Evolutionary conservation across 2,329 filamentous ascomycete species (phyloP).

Genomic region (Blastomyces parvus): DNA sequence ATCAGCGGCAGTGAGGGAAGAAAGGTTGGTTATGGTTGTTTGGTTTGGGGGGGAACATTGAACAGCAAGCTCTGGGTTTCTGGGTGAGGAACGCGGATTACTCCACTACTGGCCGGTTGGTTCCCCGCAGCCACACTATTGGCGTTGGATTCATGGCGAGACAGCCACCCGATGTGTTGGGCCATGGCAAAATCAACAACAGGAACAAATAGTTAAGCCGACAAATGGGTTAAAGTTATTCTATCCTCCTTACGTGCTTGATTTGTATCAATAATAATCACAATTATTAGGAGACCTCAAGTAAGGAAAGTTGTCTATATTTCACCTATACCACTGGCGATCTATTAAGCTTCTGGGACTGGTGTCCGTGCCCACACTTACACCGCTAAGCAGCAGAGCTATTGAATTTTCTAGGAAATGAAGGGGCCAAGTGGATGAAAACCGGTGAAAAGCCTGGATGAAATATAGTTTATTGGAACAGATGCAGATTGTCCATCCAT

Average conservation of each 20-base stretch:
- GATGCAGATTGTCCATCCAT: background rate
- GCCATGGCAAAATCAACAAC: too few relatives aligned
- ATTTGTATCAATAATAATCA: background rate
- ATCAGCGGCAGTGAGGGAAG: background rate
- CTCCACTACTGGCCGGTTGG: background rate
- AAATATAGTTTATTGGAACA: background rate
- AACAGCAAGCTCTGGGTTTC: background rate
- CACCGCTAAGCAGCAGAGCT: background rate
- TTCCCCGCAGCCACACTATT: constrained; percentile 4
- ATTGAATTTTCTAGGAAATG: background rate
- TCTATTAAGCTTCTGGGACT: background rate
- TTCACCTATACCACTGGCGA: background rate
- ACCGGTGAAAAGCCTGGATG: background rate
- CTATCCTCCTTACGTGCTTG: background rate
- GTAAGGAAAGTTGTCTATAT: background rate
- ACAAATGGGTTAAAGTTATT: background rate
- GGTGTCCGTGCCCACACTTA: background rate
- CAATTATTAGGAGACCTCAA: background rate
- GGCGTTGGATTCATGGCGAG: background rate
- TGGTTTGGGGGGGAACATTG: background rate
- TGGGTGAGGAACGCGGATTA: background rate
- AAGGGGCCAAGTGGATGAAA: background rate
- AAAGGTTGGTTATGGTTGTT: background rate
- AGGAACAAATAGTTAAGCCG: background rate
- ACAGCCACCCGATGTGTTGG: too few relatives aligned